Conservation (phyloP, 2,329 filamentous ascomycete genomes). For the Colletotrichum horii region DNA sequence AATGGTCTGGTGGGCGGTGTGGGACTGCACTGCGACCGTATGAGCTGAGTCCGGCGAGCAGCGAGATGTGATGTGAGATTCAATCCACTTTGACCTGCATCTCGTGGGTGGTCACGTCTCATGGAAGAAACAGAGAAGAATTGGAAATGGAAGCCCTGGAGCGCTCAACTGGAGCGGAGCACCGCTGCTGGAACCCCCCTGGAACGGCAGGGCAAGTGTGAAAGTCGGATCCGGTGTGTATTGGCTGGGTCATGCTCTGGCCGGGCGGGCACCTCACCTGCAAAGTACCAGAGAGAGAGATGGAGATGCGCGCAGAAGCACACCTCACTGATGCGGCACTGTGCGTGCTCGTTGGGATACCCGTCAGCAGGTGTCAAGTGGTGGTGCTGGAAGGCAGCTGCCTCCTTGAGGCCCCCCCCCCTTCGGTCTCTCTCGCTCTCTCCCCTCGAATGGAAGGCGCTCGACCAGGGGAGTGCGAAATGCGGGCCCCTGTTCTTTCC, state of each 20-base stretch:
- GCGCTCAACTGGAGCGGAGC: background rate
- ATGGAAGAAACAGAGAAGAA: background rate
- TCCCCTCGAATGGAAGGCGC: background rate
- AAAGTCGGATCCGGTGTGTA: background rate
- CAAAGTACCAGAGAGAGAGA: too few species aligned
- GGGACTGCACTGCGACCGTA: background rate
- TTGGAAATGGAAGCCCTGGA: background rate
- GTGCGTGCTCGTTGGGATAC: background rate
- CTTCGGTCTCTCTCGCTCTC: background rate
- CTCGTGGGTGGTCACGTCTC: background rate
- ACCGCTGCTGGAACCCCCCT: background rate
- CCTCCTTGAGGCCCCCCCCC: background rate
- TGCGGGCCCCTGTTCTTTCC: background rate
- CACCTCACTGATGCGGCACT: background rate
- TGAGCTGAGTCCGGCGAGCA: background rate
- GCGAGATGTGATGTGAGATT: background rate
- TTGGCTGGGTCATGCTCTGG: background rate
- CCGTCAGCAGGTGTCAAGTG: background rate
- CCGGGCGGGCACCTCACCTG: background rate
- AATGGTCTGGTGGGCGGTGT: background rate
- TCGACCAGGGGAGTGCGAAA: background rate
- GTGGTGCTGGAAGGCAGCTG: background rate
- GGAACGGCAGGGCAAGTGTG: background rate
- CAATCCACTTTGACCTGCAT: background rate
- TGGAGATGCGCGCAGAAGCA: background rate